phyloP scores from a whole-genome alignment of 768 basidiomycete species.

The Candolleomyces eurysporus region DNA sequence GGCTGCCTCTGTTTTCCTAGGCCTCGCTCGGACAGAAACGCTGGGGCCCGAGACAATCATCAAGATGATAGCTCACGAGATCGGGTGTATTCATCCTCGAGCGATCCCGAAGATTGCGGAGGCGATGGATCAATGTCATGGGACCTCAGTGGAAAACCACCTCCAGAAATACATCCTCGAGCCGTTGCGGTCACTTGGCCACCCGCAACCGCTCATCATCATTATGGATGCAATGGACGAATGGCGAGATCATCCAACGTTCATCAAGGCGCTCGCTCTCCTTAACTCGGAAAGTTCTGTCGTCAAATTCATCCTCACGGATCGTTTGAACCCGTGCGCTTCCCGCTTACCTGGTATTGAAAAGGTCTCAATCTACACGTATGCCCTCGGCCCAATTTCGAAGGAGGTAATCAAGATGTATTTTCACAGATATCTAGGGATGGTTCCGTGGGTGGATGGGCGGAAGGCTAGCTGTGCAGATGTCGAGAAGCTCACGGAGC shows the following conservation, averaged over 20 bases:
- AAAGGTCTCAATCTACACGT: no score
- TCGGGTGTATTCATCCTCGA: no score
- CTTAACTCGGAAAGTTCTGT: neutral
- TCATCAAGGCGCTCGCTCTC: conserved; percentile 2
- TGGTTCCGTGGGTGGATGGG: neutral
- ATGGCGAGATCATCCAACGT: neutral
- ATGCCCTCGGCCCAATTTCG: no score
- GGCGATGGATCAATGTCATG: neutral
- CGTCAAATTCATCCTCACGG: no score
- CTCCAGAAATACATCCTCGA: neutral
- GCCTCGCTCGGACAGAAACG: no score
- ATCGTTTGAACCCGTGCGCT: no score
- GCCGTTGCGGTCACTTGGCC: conserved; percentile 2
- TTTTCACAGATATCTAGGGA: no score
- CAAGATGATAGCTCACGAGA: no score
- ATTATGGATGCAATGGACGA: conserved; percentile 11
- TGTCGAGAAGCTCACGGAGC: neutral
- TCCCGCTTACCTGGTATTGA: no score
- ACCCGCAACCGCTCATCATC: conserved; percentile 1
- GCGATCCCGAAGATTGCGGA: neutral
- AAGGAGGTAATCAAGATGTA: no score
- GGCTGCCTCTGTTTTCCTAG: no score
- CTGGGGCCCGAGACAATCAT: no score
- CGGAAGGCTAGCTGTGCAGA: neutral
- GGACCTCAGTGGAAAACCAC: neutral